A percentile compares a stretch with the other conserved stretches of the same genome.
These are phyloP conservation scores for Massariosphaeria phaeospora DNA, from an alignment of 495 filamentous ascomycete species.

Conservation along the genomic window DNA sequence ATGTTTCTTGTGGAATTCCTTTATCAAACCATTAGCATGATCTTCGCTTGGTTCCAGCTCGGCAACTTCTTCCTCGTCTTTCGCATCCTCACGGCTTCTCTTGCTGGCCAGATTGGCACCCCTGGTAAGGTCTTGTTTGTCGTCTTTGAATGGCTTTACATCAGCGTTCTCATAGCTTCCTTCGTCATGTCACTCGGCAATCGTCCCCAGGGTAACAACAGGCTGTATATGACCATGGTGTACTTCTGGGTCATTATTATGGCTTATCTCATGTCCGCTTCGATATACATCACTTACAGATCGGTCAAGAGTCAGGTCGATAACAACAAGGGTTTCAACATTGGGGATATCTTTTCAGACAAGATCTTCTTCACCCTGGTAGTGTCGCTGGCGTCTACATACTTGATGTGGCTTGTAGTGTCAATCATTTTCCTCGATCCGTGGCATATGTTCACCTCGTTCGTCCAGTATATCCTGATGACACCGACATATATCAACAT, in stretches of 20 bases:
- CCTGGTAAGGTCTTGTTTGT: slow-evolving; percentile 76
- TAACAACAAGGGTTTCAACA: slow-evolving; percentile 49
- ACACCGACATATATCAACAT: slow-evolving; percentile 96
- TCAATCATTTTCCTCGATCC: slow-evolving; percentile 97
- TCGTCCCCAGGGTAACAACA: slow-evolving; percentile 87
- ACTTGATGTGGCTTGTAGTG: slow-evolving; percentile 85
- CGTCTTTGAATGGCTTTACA: slow-evolving; percentile 94
- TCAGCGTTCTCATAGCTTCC: slow-evolving; percentile 84
- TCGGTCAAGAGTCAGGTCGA: slow-evolving; percentile 67
- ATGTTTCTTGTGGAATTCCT: slow-evolving; percentile 87
- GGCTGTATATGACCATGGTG: slow-evolving; percentile 93
- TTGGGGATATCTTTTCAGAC: slow-evolving; percentile 74
- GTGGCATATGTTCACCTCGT: slow-evolving; percentile 97
- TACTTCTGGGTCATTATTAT: slow-evolving; percentile 96
- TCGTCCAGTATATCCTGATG: slow-evolving; percentile 93
- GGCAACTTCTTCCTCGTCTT: slow-evolving; percentile 99
- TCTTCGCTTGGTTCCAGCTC: slow-evolving; percentile 99
- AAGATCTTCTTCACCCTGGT: slow-evolving; percentile 89
- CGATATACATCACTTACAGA: slow-evolving; percentile 87
- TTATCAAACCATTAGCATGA: slow-evolving; percentile 92
- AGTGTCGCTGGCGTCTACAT: slow-evolving; percentile 85
- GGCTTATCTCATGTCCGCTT: slow-evolving; percentile 89
- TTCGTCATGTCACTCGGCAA: slow-evolving; percentile 96
- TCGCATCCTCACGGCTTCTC: slow-evolving; percentile 86
- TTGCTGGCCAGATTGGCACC: slow-evolving; percentile 63